Evolutionary conservation across 345 rosid genomes (phyloP).

Genomic region (rapeseed (Brassica napus)): Da-Ae NC_063443.1:7165001-7165500

Average conservation of each 20-base stretch:
- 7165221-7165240: too few relatives aligned
- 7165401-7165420: conserved; percentile 46
- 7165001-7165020: neutral
- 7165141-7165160: conserved; percentile 1
- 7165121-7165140: conserved; percentile 22
- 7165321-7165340: conserved; percentile 25
- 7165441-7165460: conserved; percentile 31
- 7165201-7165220: too few relatives aligned
- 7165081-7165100: conserved; percentile 9
- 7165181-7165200: neutral
- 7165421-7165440: conserved; percentile 44
- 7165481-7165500: conserved; percentile 77
- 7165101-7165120: conserved; percentile 23
- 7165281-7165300: conserved; percentile 15
- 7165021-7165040: conserved; percentile 10
- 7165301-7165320: conserved; percentile 29
- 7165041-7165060: conserved; percentile 1
- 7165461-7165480: conserved; percentile 76
- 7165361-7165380: conserved; percentile 54
- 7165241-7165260: too few relatives aligned
- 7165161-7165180: conserved; percentile 21
- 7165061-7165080: conserved; percentile 10
- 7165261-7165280: neutral
- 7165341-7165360: conserved; percentile 40
- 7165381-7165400: conserved; percentile 27